Percentiles rank a stretch among this genome's conserved stretches.
Evolutionary conservation across 108 stramenopile genomes (phyloP).

Genomic region (Cyclotella cryptica): DNA sequence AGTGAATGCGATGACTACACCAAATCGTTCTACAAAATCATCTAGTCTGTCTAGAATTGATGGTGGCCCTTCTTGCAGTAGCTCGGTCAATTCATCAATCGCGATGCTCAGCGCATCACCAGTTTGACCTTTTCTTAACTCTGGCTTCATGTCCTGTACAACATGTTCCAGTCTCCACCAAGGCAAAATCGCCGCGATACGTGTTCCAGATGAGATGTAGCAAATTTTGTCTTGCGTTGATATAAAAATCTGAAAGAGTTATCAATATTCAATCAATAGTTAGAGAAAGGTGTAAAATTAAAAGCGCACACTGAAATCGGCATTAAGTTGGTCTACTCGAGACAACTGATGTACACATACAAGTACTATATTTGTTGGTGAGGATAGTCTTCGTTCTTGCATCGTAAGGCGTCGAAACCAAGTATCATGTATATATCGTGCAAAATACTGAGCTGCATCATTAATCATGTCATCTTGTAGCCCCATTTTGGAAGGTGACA

Average conservation of each 20-base stretch:
- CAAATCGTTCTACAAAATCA: slow-evolving; percentile 80
- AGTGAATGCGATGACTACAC: slow-evolving; percentile 83
- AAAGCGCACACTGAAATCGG: neutral
- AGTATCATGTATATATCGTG: slow-evolving; percentile 73
- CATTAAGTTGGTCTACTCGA: no score
- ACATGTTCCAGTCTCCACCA: slow-evolving; percentile 90
- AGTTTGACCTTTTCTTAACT: slow-evolving; percentile 67
- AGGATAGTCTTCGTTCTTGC: slow-evolving; percentile 28
- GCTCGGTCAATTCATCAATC: slow-evolving; percentile 62
- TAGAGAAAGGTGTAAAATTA: neutral
- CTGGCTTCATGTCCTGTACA: slow-evolving; percentile 80
- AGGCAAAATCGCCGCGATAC: slow-evolving; percentile 68
- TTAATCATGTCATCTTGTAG: slow-evolving; percentile 81
- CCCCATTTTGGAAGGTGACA: neutral
- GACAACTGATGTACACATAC: neutral
- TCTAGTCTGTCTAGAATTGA: slow-evolving; percentile 68
- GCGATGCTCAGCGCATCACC: slow-evolving; percentile 71
- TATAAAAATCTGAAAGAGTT: slow-evolving; percentile 67
- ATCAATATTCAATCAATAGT: neutral
- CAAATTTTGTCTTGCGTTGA: slow-evolving; percentile 84
- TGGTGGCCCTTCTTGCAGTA: slow-evolving; percentile 81
- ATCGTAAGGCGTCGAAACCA: slow-evolving; percentile 57
- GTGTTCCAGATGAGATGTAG: slow-evolving; percentile 80
- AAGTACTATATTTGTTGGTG: slow-evolving; percentile 62
- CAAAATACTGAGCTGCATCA: slow-evolving; percentile 91